phyloP scores from a whole-genome alignment of 208 protist genomes.

The Acanthamoeba triangularis region DNA sequence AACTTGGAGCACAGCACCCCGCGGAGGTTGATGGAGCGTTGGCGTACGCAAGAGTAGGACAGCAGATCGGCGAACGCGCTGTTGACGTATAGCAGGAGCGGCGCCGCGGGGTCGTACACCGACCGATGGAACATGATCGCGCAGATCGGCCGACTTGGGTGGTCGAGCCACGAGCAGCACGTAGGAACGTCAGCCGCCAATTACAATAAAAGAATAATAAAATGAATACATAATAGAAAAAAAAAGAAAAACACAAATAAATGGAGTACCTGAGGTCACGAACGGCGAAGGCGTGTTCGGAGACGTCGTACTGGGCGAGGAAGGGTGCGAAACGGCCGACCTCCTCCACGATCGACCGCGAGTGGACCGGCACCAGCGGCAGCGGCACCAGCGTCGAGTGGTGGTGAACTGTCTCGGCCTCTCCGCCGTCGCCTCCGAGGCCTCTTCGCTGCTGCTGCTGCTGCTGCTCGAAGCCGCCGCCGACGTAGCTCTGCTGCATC shows the following conservation, averaged over 20 bases:
- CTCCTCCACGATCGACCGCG: constrained; percentile 36
- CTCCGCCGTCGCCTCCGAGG: background rate
- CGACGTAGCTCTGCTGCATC: background rate
- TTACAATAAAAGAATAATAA: background rate
- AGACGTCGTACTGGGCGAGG: constrained; percentile 4
- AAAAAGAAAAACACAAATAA: background rate
- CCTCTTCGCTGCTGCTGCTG: background rate
- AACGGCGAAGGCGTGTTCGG: background rate
- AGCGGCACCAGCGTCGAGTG: background rate
- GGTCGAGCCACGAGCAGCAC: too few relatives aligned
- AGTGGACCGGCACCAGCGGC: background rate
- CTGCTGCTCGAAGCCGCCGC: background rate
- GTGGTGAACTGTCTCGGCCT: background rate
- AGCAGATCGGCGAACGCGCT: background rate
- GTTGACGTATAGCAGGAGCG: background rate
- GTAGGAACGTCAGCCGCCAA: background rate
- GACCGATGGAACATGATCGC: background rate
- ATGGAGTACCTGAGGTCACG: background rate
- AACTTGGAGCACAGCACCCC: background rate
- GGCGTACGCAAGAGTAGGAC: background rate
- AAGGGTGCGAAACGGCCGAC: background rate
- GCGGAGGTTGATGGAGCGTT: background rate
- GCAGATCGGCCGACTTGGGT: background rate
- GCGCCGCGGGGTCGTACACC: background rate
- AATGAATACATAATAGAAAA: background rate